Percentiles rank a stretch among this genome's conserved stretches.
Evolutionary conservation across 495 filamentous ascomycete genomes (phyloP).

Genomic region (Aspergillus cristatus): DNA sequence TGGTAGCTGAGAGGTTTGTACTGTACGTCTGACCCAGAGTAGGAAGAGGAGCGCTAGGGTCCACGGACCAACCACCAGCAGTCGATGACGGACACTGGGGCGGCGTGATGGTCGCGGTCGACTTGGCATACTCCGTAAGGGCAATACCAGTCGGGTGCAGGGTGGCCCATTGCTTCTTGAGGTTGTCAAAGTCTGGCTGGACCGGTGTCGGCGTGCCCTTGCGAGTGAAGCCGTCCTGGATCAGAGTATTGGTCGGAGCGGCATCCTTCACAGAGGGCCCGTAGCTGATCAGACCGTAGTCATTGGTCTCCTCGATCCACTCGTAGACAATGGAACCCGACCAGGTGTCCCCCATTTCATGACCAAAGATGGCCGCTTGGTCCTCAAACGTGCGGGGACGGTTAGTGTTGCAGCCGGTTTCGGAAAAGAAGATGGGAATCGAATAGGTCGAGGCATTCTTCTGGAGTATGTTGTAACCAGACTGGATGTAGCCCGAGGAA

Average conservation of each 20-base stretch:
- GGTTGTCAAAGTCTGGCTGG: constrained; percentile 66
- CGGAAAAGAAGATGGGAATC: constrained; percentile 79
- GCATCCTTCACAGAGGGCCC: constrained; percentile 31
- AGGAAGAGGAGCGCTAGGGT: constrained; percentile 59
- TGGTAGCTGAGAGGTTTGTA: too few relatives aligned
- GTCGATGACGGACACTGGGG: constrained; percentile 66
- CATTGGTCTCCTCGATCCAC: constrained; percentile 79
- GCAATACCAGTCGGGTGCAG: constrained; percentile 58
- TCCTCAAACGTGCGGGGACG: constrained; percentile 65
- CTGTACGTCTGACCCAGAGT: constrained; percentile 46
- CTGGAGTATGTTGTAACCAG: constrained; percentile 63
- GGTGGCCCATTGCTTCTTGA: constrained; percentile 69
- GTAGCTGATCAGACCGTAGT: constrained; percentile 80
- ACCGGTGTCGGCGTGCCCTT: constrained; percentile 67
- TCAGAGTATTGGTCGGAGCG: constrained; percentile 34
- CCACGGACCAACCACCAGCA: constrained; percentile 58
- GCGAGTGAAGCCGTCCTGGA: constrained; percentile 58
- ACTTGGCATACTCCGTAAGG: constrained; percentile 52
- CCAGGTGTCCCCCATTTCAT: constrained; percentile 64
- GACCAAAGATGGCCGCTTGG: constrained; percentile 65
- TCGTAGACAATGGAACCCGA: constrained; percentile 82
- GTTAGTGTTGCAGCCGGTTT: constrained; percentile 66
- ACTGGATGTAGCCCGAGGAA: constrained; percentile 50
- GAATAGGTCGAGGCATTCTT: constrained; percentile 48
- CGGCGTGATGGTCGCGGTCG: constrained; percentile 40